Base-by-base conservation (phyloP, 768 basidiomycete genomes). In the Boletus speciosus region DNA sequence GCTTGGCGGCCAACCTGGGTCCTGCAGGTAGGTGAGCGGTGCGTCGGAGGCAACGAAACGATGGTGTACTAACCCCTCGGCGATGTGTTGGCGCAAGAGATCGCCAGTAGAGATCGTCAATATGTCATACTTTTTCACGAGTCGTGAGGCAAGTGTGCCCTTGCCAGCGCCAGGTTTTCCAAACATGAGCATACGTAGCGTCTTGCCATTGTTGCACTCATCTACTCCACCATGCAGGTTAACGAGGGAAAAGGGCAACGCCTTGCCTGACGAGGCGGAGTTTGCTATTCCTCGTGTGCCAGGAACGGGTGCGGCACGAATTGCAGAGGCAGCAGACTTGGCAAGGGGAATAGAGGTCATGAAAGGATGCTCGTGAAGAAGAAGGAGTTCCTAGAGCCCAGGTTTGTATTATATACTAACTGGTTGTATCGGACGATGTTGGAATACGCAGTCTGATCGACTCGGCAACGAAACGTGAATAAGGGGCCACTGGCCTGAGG, bases 61-160 rank as follows among this genome's bases (percentile, higher is more conserved):
- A 40, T 29, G 7, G 16, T 8, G 14, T 29, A 42, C 40, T 41
- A 10, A 43, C 72, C 75, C 73, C 59, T 89, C 83, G 14, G 80
- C 76, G 55, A 97, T 93, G 60, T 97, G 89, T 58, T 88, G 86
- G 58, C 93, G 78, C 61, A 97, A 73, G 37, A 95, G 74, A 67
- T 97, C 93, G 9, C 93, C 93, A 2, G 89, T 88, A 8, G 89
- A 92, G 46, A 95, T 71, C 8, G 84, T 80, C 40, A 86, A 61
- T 49, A 95, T 81, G 64, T 91, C 85, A 66, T 90, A 93, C 68
- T 90, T 89, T 58, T 84, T 79, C 53, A 90, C 82, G 29, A 96
- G 79, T 40, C 86, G 80, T 15, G 80, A 77, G 2, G 88, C 79
- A 39, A 94, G 78, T 0, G 93, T 96, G 34, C 93, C 93, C 74